Base-by-base conservation (phyloP, 140 eudicot genomes). In the Anethum foeniculum region DNA sequence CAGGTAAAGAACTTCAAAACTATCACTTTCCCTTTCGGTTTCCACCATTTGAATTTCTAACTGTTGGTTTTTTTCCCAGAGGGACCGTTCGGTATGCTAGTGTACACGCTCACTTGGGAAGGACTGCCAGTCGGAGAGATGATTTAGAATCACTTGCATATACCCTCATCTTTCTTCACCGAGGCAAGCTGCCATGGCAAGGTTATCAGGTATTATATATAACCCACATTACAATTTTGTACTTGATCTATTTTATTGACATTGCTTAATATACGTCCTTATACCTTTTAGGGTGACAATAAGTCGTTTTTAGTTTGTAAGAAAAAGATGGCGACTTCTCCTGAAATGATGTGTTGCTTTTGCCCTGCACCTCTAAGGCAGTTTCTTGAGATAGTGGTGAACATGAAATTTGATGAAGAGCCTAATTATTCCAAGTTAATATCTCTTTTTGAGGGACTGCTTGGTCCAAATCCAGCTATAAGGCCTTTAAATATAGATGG, bases 151-250 rank as follows among this genome's bases (percentile, higher is more conserved):
- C 99, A 80, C 99, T 96, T 85, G 99, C 99, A 18, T 96, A 96
- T 67, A 96, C 99, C 6, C 97, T 96, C 81, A 90, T 96, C 58
- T 96, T 96, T 56, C 99, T 96, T 77, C 90, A 91, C 73, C 90
- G 97, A 75, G 99, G 99, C 54, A 92, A 98, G 82, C 85, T 96
- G 65, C 99, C 99, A 58, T 96, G 99, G 99, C 99, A 96, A 86
- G 99, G 99, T 3, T 96, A 89, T 80, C 97, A 91, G 98, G 99
- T 96, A 72, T 38, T 7, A n/a, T 46, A 30, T 11, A n/a, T 52
- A 30, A 62, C 28, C 46, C 75, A 27, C 25, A 48, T 51, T 47
- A 36, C 48, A 75, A 32, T 80, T 21, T 46, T 52, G 25, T 49
- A 46, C 43, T 81, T 71, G 79, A 75, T 27, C 74, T 80, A 1